Evolutionary conservation across 495 filamentous ascomycete genomes (phyloP).

Genomic region (Neurospora sp.): DNA sequence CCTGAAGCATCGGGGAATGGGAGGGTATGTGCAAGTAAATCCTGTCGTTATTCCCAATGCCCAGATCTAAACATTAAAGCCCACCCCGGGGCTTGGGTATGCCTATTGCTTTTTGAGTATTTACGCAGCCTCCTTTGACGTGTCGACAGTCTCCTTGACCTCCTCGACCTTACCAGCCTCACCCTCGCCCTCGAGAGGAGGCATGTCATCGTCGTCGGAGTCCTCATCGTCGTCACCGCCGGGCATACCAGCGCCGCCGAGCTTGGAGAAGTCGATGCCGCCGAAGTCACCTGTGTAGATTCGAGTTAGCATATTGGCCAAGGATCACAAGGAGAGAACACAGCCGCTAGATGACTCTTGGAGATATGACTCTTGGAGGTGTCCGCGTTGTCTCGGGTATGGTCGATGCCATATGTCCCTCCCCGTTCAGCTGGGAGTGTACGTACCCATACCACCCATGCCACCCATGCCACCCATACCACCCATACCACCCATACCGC

Average conservation of each 20-base stretch:
- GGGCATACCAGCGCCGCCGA: constrained; percentile 51
- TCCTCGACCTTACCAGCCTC: constrained; percentile 28
- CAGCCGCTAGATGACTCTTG: background rate
- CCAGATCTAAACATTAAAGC: background rate
- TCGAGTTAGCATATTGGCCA: constrained; percentile 1
- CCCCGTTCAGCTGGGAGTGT: constrained; percentile 1
- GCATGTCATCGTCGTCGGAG: constrained; percentile 33
- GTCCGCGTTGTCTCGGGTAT: constrained; percentile 4
- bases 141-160: constrained; percentile 20
- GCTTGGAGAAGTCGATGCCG: constrained; percentile 85
- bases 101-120: constrained; percentile 8
- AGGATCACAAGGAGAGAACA: background rate
- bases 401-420: background rate
- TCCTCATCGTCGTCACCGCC: constrained; percentile 48
- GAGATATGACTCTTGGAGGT: background rate
- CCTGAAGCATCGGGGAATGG: background rate
- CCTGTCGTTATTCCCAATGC: background rate
- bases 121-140: constrained; percentile 14
- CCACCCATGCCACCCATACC: background rate
- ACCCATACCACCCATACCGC: background rate
- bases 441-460: constrained; percentile 34
- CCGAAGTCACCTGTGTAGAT: constrained; percentile 44
- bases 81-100: background rate
- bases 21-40: background rate
- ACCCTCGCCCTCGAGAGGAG: constrained; percentile 32